Evolutionary conservation across 2,329 filamentous ascomycete species (phyloP).

Genomic region (Colletotrichum filicis): DNA sequence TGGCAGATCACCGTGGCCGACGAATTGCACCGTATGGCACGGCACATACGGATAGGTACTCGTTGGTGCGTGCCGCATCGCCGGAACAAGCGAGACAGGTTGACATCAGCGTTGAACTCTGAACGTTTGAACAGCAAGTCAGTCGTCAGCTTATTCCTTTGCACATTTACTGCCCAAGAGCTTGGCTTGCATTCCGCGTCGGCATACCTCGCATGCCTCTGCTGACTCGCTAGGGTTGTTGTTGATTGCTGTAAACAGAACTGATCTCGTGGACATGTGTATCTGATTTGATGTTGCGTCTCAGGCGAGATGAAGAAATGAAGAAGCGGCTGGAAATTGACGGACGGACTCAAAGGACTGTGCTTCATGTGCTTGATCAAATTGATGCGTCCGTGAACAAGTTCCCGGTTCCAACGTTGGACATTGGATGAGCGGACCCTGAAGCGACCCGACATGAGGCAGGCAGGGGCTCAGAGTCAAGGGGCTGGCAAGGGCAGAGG

Average conservation of each 20-base stretch:
- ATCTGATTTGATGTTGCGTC: background rate
- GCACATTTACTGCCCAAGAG: background rate
- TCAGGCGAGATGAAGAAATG: background rate
- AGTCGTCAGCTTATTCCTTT: background rate
- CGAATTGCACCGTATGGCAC: background rate
- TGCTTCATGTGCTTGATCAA: background rate
- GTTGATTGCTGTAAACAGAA: background rate
- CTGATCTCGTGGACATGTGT: background rate
- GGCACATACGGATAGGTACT: slow-evolving; percentile 38
- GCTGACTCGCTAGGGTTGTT: background rate
- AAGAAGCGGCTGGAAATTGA: background rate
- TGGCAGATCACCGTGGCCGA: slow-evolving; percentile 9
- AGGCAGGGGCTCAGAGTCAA: too few relatives aligned
- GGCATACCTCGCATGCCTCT: background rate
- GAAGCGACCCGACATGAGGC: background rate
- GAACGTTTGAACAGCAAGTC: background rate
- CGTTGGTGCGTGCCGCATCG: slow-evolving; percentile 46
- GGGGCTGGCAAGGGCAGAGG: too few relatives aligned
- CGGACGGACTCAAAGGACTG: background rate
- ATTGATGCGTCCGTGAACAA: background rate
- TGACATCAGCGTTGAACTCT: slow-evolving; percentile 2
- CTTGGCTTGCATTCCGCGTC: background rate
- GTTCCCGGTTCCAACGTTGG: background rate
- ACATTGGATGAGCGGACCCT: slow-evolving; percentile 8
- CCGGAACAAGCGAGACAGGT: slow-evolving; percentile 32